Evolutionary conservation across 1,284 basidiomycete genomes (phyloP).

Genomic region (Peniophora sp.): DNA sequence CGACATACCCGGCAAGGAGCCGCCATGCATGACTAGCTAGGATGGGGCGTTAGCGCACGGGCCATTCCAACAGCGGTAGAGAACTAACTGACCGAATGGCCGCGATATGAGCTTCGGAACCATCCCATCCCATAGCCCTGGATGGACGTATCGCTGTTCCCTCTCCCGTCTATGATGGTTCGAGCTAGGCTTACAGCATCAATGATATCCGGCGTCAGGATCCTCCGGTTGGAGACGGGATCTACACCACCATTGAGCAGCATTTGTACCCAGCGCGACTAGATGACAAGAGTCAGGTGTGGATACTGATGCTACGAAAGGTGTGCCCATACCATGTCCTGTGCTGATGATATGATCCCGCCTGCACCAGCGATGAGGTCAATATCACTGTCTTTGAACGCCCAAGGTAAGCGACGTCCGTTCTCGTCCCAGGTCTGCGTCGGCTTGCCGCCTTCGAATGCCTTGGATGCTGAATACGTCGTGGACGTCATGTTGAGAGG

Average conservation of each 20-base stretch:
- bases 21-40: conserved; percentile 29
- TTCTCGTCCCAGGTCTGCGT: conserved; percentile 21
- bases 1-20: conserved; percentile 33
- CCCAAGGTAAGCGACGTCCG: conserved; percentile 16
- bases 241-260: conserved; percentile 35
- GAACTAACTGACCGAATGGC: conserved; percentile 22
- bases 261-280: conserved; percentile 36
- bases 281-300: not conserved
- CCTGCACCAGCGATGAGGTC: conserved; percentile 30
- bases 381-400: conserved; percentile 8
- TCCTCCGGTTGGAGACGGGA: conserved; percentile 28
- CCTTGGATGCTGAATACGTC: conserved; percentile 32
- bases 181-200: conserved; percentile 29
- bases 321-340: conserved; percentile 16
- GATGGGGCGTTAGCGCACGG: not conserved
- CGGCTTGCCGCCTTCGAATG: conserved; percentile 23
- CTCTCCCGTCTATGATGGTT: conserved; percentile 8
- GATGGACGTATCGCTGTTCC: conserved; percentile 9
- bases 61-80: not conserved
- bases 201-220: conserved; percentile 30
- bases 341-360: conserved; percentile 27
- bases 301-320: not conserved
- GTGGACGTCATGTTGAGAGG: conserved; percentile 40
- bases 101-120: conserved; percentile 27
- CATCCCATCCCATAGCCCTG: conserved; percentile 36